A percentile compares a stretch with the other conserved stretches of the same genome.
Conservation (phyloP, 75 land plant species). For the Azolla pinnata region DNA sequence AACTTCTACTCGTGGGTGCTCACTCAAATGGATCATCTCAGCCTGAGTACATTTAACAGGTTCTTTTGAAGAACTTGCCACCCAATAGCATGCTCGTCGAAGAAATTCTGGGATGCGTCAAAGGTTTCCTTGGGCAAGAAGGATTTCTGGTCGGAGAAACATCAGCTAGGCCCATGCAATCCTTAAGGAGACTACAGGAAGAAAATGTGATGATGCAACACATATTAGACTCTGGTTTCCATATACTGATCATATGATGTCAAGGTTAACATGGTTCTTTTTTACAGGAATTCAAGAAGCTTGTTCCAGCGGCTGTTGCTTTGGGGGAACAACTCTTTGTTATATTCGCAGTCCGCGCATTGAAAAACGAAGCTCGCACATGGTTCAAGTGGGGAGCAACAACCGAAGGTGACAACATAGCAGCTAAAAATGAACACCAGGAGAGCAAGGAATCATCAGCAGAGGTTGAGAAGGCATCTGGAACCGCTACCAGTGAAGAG, state of each 20-base stretch:
- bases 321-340: conserved; percentile 83
- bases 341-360: conserved; percentile 61
- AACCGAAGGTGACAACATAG: background rate
- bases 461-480: conserved; percentile 8
- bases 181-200: conserved; percentile 45
- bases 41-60: conserved; percentile 30
- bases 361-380: conserved; percentile 40
- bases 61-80: conserved; percentile 74
- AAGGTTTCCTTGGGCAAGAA: conserved; percentile 62
- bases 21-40: no score
- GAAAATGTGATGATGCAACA: conserved; percentile 42
- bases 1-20: no score
- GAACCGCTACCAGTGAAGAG: no score
- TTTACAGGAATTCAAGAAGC: conserved; percentile 59
- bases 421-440: conserved; percentile 13
- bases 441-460: conserved; percentile 8
- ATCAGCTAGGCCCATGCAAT: conserved; percentile 30
- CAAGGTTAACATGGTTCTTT: conserved; percentile 3
- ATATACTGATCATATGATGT: background rate
- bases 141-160: conserved; percentile 66
- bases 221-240: background rate
- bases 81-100: conserved; percentile 65
- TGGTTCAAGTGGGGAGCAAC: background rate
- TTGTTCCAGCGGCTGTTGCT: conserved; percentile 67
- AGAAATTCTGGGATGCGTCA: conserved; percentile 68